Evolutionary conservation across 306 rosid genomes (phyloP).

Genomic region (Corylus americana): DNA sequence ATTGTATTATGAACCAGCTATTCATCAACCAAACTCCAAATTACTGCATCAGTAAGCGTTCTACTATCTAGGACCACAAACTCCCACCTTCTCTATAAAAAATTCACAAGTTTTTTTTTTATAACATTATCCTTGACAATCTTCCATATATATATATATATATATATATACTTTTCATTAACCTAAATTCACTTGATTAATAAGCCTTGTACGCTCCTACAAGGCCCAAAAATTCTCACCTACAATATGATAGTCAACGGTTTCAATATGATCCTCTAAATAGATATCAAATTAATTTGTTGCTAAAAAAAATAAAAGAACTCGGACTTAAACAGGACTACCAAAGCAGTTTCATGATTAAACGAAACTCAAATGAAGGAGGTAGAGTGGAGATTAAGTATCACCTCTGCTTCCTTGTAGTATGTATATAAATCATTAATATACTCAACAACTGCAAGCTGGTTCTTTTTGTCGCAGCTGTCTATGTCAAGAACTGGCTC

Average conservation of each 20-base stretch:
- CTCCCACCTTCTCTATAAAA: background rate
- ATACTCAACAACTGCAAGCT: conserved; percentile 52
- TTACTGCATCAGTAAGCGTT: background rate
- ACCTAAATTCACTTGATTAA: background rate
- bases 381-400: background rate
- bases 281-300: background rate
- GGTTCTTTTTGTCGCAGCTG: conserved; percentile 32
- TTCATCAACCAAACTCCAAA: background rate
- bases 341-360: background rate
- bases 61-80: background rate
- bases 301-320: background rate
- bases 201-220: background rate
- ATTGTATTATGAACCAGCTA: background rate
- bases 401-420: conserved; percentile 56
- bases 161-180: background rate
- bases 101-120: background rate
- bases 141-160: background rate
- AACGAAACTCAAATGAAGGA: background rate
- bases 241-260: background rate
- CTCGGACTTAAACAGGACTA: background rate
- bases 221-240: background rate
- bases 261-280: background rate
- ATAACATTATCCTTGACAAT: background rate
- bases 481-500: conserved; percentile 49
- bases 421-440: conserved; percentile 44